These are phyloP conservation scores for Lyophyllum semitale DNA, from an alignment of 768 basidiomycete species.

Conservation along the genomic window DNA sequence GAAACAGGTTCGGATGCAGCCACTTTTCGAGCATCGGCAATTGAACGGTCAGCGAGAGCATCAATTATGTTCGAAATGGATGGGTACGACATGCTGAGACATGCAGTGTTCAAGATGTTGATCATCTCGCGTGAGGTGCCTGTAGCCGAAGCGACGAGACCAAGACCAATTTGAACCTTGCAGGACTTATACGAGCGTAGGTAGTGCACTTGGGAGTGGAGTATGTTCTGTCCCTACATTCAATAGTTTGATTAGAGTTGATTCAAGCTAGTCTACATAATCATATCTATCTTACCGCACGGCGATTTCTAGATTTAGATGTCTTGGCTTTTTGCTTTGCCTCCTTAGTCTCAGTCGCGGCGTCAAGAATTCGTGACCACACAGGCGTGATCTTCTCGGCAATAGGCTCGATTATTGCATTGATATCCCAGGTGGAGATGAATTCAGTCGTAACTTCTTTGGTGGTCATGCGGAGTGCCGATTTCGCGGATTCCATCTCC, in stretches of 20 bases:
- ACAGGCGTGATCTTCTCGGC: conserved; percentile 18
- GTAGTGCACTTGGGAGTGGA: not conserved
- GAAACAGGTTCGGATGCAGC: not conserved
- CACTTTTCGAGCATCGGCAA: not conserved
- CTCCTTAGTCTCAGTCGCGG: no score
- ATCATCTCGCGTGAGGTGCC: not conserved
- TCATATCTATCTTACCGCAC: not conserved
- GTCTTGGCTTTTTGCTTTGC: conserved; percentile 8
- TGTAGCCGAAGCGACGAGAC: conserved; percentile 3
- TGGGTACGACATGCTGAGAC: conserved; percentile 4
- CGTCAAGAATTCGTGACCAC: conserved; percentile 17
- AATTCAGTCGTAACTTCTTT: conserved; percentile 21
- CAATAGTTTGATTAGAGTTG: no score
- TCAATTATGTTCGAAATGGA: conserved; percentile 1
- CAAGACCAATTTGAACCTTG: conserved; percentile 5
- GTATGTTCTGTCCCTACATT: conserved; percentile 1
- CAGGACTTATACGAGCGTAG: not conserved
- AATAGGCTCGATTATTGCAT: conserved; percentile 21
- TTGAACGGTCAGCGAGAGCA: conserved; percentile 1
- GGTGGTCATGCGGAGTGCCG: conserved; percentile 15
- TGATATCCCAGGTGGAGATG: no score
- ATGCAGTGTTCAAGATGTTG: not conserved
- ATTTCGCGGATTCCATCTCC: conserved; percentile 18
- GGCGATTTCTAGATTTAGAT: not conserved
- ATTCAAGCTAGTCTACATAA: not conserved